These are phyloP conservation scores for Penicillium parvum DNA, from an alignment of 495 filamentous ascomycete genomes.

Conservation along the genomic window DNA sequence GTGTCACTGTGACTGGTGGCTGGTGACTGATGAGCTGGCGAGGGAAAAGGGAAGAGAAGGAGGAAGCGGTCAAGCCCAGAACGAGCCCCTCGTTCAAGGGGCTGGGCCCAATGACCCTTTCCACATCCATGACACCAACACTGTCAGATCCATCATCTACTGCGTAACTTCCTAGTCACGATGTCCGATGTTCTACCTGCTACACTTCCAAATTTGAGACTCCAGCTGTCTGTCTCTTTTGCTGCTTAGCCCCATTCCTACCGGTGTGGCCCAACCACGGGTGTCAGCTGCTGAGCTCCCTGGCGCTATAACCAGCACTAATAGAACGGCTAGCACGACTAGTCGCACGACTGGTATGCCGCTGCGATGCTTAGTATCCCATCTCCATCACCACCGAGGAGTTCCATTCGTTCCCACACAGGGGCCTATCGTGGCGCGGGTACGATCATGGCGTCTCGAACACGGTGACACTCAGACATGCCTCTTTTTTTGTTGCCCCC, in stretches of 20 bases:
- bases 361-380: background rate
- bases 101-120: too few relatives aligned
- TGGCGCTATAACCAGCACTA: too few relatives aligned
- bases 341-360: too few relatives aligned
- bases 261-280: conserved; percentile 1
- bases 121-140: too few relatives aligned
- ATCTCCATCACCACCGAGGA: background rate
- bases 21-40: too few relatives aligned
- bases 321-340: too few relatives aligned
- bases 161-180: background rate
- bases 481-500: background rate
- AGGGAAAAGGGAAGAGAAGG: background rate
- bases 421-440: conserved; percentile 20
- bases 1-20: too few relatives aligned
- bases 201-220: background rate
- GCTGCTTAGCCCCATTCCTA: conserved; percentile 1
- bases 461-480: conserved; percentile 17
- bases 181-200: conserved; percentile 4
- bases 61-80: conserved; percentile 6
- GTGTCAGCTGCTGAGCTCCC: conserved; percentile 3
- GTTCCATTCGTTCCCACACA: conserved; percentile 7
- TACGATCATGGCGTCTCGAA: background rate
- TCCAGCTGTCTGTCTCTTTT: background rate
- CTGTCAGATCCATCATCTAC: background rate
- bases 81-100: background rate